Evolutionary conservation across 495 filamentous ascomycete genomes (phyloP), one percentile per base, ranked within the genome.

Genomic region (Talaromyces proteolyticus): DNA sequence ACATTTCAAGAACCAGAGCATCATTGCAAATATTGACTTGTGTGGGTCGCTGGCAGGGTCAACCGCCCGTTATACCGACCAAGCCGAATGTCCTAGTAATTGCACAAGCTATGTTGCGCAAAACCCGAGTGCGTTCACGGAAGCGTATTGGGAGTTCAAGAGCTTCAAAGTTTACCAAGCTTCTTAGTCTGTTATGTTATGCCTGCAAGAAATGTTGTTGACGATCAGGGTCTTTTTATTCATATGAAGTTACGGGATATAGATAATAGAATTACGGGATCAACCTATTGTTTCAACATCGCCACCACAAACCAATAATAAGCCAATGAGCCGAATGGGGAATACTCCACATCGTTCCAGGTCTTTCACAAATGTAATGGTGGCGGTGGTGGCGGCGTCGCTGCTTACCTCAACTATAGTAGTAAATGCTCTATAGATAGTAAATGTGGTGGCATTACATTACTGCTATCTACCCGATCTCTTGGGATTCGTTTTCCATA

Each of bases 81-180:
- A 68, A 53, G 68, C 66, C 22, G 40, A 60, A 8, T 78, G 75
- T 59, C 75, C 75, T 2, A 68, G 57, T 2, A 66, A 56, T 0
- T 78, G 75, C 45, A 26, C 53, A 16, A 54, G 64, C 2, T 76
- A 69, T 52, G 75, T 76, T 4, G 65, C 68, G 12, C 58, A 52
- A 25, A 67, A 69, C 44, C 60, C 68, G 1, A 53, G 42, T 1
- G 59, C 53, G 0, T 77, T 78, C 52, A 58, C 54, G 6, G 53
- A 68, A 20, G 75, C 75, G 1, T 77, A 69, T 61, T 78, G 75
- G 75, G 75, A 80, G 53, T 80, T 75, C 56, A 54, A 44, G 10
- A 59, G 63, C 39, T 77, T 76, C 48, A 61, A 65, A 50, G 68
- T 80, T 23, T 75, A 69, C 51, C 58, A 66, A 48, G 58, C 62